Percentiles rank a stretch among this genome's conserved stretches.
Conservation (phyloP, 768 basidiomycete genomes). For the Pleurotus citrinopileatus region DNA sequence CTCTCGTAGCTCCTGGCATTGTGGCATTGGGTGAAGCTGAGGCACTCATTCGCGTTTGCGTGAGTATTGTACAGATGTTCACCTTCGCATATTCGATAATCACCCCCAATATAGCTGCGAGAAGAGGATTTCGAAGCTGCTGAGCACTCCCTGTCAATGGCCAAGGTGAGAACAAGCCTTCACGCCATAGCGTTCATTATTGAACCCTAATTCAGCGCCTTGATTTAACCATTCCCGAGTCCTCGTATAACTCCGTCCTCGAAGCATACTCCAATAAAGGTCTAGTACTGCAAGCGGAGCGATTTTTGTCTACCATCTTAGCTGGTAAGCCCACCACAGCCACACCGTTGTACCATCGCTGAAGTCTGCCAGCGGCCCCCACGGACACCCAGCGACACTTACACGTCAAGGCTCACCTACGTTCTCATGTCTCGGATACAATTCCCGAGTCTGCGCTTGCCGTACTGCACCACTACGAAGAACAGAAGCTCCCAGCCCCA, state of each 20-base stretch:
- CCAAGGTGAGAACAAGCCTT: conserved; percentile 37
- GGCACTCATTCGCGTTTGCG: conserved; percentile 49
- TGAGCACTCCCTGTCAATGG: conserved; percentile 48
- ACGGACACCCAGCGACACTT: conserved; percentile 64
- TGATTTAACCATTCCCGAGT: conserved; percentile 38
- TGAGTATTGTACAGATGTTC: conserved; percentile 25
- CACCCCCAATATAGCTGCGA: conserved; percentile 35
- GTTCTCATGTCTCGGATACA: conserved; percentile 38
- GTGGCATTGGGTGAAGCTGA: conserved; percentile 53
- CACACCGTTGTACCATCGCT: neutral
- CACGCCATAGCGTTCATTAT: neutral
- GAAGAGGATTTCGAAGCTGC: conserved; percentile 46
- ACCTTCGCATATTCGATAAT: neutral
- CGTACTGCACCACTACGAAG: conserved; percentile 73
- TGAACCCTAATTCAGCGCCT: conserved; percentile 34
- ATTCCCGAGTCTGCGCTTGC: conserved; percentile 64
- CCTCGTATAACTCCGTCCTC: conserved; percentile 45
- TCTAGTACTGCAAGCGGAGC: conserved; percentile 43
- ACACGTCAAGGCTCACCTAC: conserved; percentile 68
- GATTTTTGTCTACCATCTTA: conserved; percentile 37
- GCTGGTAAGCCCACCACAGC: conserved; percentile 33
- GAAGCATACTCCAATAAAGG: conserved; percentile 45
- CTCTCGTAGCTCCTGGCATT: conserved; percentile 38
- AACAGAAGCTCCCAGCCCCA: conserved; percentile 56
- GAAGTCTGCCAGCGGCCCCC: conserved; percentile 29